phyloP scores from a whole-genome alignment of 2,329 filamentous ascomycete species.

The Hymenoscyphus fructigenus region DNA sequence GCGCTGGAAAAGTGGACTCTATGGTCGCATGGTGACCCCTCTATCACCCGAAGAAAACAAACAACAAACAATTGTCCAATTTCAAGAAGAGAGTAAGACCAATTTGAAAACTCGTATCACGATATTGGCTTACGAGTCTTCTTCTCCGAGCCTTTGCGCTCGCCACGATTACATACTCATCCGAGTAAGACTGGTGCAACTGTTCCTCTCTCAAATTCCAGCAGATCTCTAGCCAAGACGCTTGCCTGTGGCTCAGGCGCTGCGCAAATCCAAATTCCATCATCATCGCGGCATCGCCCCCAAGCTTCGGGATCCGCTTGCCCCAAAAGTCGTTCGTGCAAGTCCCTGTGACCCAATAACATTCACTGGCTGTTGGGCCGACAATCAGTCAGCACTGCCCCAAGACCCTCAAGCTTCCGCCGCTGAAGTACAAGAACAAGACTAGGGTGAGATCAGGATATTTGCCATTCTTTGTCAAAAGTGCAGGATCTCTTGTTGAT shows the following conservation, averaged over 20 bases:
- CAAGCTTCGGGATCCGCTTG: not conserved
- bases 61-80: not conserved
- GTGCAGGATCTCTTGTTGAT: not conserved
- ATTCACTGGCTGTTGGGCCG: not conserved
- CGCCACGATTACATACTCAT: not conserved
- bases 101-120: not conserved
- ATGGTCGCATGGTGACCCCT: not conserved
- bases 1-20: not conserved
- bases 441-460: conserved; percentile 3
- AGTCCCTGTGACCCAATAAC: not conserved
- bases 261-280: conserved; percentile 6
- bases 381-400: not conserved
- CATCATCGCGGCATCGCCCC: conserved; percentile 4
- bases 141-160: not conserved
- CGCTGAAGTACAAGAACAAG: conserved; percentile 3
- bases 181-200: too few relatives aligned
- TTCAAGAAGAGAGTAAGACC: not conserved
- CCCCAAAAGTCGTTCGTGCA: not conserved
- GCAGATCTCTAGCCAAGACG: conserved; percentile 11
- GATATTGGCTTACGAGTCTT: not conserved
- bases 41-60: not conserved
- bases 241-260: conserved; percentile 14
- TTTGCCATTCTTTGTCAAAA: not conserved
- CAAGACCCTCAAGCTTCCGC: not conserved
- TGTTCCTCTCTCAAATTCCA: too few relatives aligned